Evolutionary conservation across 116 monocot genomes (phyloP), one percentile per base, ranked within the genome.

Genomic region (Iris pallida): DNA sequence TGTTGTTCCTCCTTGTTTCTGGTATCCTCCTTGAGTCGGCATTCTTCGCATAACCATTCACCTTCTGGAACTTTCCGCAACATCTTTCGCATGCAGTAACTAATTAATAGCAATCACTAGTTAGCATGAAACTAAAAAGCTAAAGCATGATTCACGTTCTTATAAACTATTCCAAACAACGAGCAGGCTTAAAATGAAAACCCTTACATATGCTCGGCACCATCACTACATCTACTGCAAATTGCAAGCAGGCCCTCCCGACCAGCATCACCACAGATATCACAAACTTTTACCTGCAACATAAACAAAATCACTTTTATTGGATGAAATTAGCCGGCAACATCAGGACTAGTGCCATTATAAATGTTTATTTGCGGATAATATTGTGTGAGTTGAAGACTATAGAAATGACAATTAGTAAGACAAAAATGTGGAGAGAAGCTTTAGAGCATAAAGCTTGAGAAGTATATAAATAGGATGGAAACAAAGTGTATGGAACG

Each of bases 1-100:
- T 13, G 30, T 30, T 30, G 30, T 30, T 30, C 30, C 30, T 30
- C 30, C 30, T 30, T 73, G 17, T 82, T 47, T 16, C 58, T 72
- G 19, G 55, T 48, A 41, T 84, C 43, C 18, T 84, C 84, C 65
- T 73, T 76, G 18, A 79, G 46, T 52, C 76, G 64, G 55, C 84
- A 84, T 68, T 73, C 80, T 71, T 84, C 84, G 59, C 84, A 84
- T 64, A 84, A 57, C 84, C 84, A 84, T 14, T 84, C 73, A 63
- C 80, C 84, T 69, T 76, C 80, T 9, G 84, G 84, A 73, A 84
- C 45, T 73, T 84, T 76, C 10, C 76, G 59, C 73, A 76, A 16
- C 76, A 47, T 72, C 47, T 65, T 20, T 63, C 65, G 80, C 84
- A 84, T 84, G 47, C 84, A 84, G 47, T 84, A 84, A 64, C 84